A percentile compares a stretch with the other conserved stretches of the same genome.
Evolutionary conservation across 2,329 filamentous ascomycete species (phyloP).

Genomic region (Sphaerulina populicola): DNA sequence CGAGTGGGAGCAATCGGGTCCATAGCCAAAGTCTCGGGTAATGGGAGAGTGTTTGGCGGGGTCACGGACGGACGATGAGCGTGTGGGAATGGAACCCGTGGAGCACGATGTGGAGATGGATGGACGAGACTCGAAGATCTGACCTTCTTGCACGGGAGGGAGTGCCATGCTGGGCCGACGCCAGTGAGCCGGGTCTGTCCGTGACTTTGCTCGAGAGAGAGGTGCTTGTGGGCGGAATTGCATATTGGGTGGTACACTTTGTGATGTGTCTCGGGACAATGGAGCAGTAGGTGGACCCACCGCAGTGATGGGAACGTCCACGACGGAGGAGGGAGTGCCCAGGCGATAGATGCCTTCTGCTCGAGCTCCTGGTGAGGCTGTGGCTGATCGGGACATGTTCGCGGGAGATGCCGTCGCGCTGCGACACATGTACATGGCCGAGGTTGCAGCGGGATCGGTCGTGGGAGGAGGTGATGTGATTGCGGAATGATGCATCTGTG

Average conservation of each 20-base stretch:
- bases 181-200: conserved; percentile 38
- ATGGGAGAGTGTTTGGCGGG: conserved; percentile 29
- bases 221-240: conserved; percentile 51
- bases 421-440: conserved; percentile 38
- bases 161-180: conserved; percentile 62
- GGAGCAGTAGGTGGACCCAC: conserved; percentile 44
- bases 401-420: conserved; percentile 44
- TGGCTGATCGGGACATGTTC: conserved; percentile 62
- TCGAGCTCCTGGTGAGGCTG: conserved; percentile 62
- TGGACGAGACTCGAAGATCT: conserved; percentile 37
- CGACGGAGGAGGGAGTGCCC: conserved; percentile 81
- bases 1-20: conserved; percentile 47
- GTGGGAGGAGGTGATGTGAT: conserved; percentile 26
- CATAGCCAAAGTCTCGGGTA: conserved; percentile 30
- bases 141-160: conserved; percentile 58
- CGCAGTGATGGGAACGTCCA: conserved; percentile 68
- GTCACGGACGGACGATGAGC: conserved; percentile 19
- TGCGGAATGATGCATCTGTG: conserved; percentile 27
- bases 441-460: background rate
- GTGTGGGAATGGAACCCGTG: conserved; percentile 14
- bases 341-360: conserved; percentile 55
- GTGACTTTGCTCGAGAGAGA: conserved; percentile 29
- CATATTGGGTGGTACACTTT: conserved; percentile 93
- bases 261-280: conserved; percentile 68
- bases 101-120: conserved; percentile 23